phyloP scores from a whole-genome alignment of 495 filamentous ascomycete species.

The Tuber melanosporum region DNA sequence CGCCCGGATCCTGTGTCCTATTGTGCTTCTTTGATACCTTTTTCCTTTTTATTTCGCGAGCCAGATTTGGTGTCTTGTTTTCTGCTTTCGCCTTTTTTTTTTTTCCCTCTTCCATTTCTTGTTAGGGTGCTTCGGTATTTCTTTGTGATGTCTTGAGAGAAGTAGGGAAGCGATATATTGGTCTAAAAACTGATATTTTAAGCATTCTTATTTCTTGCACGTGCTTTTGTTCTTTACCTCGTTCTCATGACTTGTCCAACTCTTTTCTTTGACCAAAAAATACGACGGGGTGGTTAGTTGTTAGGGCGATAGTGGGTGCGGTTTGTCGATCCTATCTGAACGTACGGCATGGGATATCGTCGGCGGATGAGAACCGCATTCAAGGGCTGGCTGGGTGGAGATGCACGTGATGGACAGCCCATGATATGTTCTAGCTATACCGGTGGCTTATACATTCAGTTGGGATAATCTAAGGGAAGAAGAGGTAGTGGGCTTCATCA shows the following conservation, averaged over 20 bases:
- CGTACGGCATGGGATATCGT: not conserved
- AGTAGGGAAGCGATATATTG: not conserved
- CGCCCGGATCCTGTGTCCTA: slow-evolving; percentile 16
- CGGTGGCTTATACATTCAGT: not conserved
- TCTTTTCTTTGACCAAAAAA: not conserved
- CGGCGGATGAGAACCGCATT: not conserved
- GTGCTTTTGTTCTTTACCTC: not conserved
- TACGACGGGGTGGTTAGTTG: not conserved
- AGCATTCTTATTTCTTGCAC: slow-evolving; percentile 2
- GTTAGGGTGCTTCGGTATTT: slow-evolving; percentile 1
- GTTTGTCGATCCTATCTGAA: not conserved
- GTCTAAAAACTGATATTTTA: not conserved
- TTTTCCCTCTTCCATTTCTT: slow-evolving; percentile 1
- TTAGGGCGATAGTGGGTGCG: not conserved
- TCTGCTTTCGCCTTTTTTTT: slow-evolving; percentile 7
- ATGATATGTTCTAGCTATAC: not conserved
- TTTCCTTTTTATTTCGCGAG: slow-evolving; percentile 26
- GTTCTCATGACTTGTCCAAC: slow-evolving; percentile 2
- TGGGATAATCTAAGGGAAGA: not conserved
- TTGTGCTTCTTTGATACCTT: slow-evolving; percentile 30
- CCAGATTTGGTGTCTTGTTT: slow-evolving; percentile 19
- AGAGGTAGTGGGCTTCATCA: not conserved
- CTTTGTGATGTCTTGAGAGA: slow-evolving; percentile 1
- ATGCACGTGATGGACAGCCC: not conserved
- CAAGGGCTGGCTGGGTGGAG: not conserved